These are phyloP conservation scores for Triangularia verruculosa DNA, from an alignment of 2,329 filamentous ascomycete genomes.

Conservation along the genomic window DNA sequence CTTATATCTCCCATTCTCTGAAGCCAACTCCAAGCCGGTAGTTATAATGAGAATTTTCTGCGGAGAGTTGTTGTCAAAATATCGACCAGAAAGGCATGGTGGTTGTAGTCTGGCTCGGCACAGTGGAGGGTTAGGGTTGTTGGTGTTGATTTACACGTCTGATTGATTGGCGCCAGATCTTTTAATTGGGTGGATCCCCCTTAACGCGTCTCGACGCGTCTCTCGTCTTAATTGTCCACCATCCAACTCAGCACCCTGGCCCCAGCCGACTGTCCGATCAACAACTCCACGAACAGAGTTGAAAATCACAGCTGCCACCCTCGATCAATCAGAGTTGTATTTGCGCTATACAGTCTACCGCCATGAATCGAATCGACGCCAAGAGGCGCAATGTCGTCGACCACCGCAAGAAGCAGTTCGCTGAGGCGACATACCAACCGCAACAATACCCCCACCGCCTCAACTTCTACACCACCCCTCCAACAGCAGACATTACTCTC, in stretches of 20 bases:
- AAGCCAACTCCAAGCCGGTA: no score
- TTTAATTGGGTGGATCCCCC: conserved; percentile 21
- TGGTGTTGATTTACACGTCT: neutral
- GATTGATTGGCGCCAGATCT: conserved; percentile 13
- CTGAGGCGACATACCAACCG: conserved; percentile 70
- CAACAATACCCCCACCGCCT: conserved; percentile 79
- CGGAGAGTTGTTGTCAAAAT: neutral
- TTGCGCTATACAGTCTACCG: conserved; percentile 1
- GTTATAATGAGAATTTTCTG: no score
- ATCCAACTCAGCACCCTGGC: neutral
- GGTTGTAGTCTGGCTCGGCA: neutral
- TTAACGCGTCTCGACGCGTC: conserved; percentile 27
- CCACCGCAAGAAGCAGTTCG: conserved; percentile 83
- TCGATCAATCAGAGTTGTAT: neutral
- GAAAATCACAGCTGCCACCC: neutral
- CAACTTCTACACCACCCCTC: conserved; percentile 86
- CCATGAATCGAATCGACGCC: conserved; percentile 55
- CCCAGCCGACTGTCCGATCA: neutral
- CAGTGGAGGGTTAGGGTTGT: conserved; percentile 18
- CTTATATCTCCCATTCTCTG: no score
- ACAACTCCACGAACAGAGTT: neutral
- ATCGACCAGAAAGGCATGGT: neutral
- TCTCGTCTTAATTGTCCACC: conserved; percentile 13
- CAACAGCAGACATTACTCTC: conserved; percentile 89
- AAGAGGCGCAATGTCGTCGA: conserved; percentile 78